Percentiles rank a stretch among this genome's conserved stretches.
phyloP scores from a whole-genome alignment of 495 filamentous ascomycete genomes.

The Cladorrhinum samala region DNA sequence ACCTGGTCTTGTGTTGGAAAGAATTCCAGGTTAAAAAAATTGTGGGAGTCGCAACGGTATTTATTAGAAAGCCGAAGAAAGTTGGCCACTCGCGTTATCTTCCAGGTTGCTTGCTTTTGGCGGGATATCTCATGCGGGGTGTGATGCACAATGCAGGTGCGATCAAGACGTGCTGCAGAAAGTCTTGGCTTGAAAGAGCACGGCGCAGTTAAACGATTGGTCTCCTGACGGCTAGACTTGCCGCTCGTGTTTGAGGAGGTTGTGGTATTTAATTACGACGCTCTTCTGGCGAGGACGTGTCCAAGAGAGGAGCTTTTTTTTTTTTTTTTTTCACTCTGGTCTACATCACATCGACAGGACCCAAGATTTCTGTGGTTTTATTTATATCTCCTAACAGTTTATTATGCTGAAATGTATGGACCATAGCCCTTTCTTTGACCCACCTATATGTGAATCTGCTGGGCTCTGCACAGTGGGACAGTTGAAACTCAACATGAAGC shows the following conservation, averaged over 20 bases:
- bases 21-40: background rate
- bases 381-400: no score
- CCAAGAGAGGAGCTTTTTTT: background rate
- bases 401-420: no score
- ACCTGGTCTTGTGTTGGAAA: background rate
- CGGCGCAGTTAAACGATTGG: background rate
- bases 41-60: background rate
- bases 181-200: background rate
- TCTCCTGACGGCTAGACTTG: background rate
- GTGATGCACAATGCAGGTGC: background rate
- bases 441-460: no score
- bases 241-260: background rate
- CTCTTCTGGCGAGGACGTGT: background rate
- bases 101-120: background rate
- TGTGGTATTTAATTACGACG: slow-evolving; percentile 2
- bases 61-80: background rate
- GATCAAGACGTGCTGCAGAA: no score
- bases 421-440: no score
- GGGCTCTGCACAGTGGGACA: no score
- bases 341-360: background rate
- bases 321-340: background rate
- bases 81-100: background rate
- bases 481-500: slow-evolving; percentile 1
- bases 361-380: background rate
- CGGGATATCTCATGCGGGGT: background rate